Evolutionary conservation across 164 flowering plant genomes (phyloP).

Genomic region (Umbellularia californica): DNA sequence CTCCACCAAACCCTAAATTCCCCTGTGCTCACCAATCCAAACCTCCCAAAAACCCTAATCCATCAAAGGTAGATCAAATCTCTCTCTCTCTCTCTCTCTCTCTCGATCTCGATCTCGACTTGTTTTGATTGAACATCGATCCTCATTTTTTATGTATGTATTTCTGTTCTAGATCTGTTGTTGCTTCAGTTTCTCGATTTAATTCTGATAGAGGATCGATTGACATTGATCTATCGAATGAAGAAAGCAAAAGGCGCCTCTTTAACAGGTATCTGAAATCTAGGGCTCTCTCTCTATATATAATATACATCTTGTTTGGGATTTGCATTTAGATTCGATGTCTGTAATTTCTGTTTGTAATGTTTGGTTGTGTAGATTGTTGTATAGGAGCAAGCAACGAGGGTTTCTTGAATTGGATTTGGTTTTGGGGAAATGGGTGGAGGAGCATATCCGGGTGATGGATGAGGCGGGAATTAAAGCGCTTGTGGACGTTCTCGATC

Average conservation of each 20-base stretch:
- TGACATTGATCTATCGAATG: conserved; percentile 59
- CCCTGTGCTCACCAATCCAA: neutral
- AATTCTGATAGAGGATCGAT: conserved; percentile 17
- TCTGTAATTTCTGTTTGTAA: neutral
- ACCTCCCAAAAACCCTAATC: neutral
- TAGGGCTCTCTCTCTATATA: neutral
- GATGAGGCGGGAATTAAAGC: conserved; percentile 63
- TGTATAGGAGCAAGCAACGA: conserved; percentile 82
- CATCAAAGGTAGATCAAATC: neutral
- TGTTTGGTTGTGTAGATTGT: conserved; percentile 37
- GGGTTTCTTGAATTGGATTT: conserved; percentile 87
- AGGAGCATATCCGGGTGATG: conserved; percentile 61
- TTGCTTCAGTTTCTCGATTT: conserved; percentile 22
- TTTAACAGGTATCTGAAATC: conserved; percentile 48
- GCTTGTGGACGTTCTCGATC: conserved; percentile 73
- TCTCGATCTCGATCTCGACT: neutral
- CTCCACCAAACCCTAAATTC: conserved; percentile 14
- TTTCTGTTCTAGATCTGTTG: conserved; percentile 9
- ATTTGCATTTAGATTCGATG: neutral
- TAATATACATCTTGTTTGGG: neutral
- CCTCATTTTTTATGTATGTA: neutral
- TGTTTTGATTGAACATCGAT: neutral
- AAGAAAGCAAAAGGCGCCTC: conserved; percentile 65
- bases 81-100: neutral
- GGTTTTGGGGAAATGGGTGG: conserved; percentile 88